Base-by-base conservation (phyloP, 2,329 filamentous ascomycete genomes). In the Colletotrichum euphorbiae region DNA sequence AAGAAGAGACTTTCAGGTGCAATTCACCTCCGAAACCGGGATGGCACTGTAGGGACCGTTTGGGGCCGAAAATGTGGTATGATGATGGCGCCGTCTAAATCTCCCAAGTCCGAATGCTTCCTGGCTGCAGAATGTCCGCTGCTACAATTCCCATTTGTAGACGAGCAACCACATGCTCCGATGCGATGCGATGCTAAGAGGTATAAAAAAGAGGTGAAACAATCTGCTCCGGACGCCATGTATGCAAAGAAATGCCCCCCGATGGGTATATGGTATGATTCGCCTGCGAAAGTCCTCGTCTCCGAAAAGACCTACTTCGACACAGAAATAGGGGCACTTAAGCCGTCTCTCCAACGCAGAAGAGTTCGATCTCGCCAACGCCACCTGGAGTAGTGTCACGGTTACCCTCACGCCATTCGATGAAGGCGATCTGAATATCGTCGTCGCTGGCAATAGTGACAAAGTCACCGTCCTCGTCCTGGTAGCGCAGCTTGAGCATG, bases 391-490 rank as follows among this genome's bases (percentile, higher is more conserved):
- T 85, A 77, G 83, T 82, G 72, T 83, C 83, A 68, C 80, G 80
- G 33, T 82, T 77, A 77, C 85, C 91, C 75, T 97, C 94, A 38
- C 92, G 89, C 94, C 94, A 98, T 73, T 97, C 94, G 78, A 94
- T 91, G 76, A 99, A 97, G 4, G 96, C 96, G 73, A 96, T 94
- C 75, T 97, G 93, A 48, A 99, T 96, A 73, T 98, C 96, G 74
- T 99, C 96, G 75, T 99, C 96, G 69, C 92, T 95, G 77, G 96
- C 92, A 62, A 99, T 98, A 58, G 91, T 94, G 69, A 99, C 93
- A 76, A 91, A 95, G 75, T 98, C 96, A 55, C 93, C 93, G 72
- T 99, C 96, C 75, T 94, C 92, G 75, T 99, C 96, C 58, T 90
- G 88, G 79, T 98, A 99, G 70, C 94, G 92, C 63, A 99, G 83